phyloP scores from a whole-genome alignment of 139 green algal species.

The Tetratostichococcus sp. region DNA sequence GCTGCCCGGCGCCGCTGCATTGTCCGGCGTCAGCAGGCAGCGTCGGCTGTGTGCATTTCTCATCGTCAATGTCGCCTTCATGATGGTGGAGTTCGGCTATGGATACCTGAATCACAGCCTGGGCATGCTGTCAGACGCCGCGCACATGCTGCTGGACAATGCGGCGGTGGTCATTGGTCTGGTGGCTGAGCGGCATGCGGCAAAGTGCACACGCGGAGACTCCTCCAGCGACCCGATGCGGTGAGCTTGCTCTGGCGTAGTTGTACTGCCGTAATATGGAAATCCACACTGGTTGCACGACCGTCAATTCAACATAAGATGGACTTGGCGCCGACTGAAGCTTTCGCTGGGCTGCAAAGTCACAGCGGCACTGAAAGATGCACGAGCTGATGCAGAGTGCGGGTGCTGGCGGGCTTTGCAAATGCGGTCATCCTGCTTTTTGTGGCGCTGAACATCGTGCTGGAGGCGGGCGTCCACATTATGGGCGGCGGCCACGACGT shows the following conservation, averaged over 20 bases:
- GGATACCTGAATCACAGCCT: constrained; percentile 30
- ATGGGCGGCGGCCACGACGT: constrained; percentile 27
- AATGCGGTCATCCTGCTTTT: constrained; percentile 23
- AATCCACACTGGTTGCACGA: too few species aligned
- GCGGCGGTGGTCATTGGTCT: constrained; percentile 26
- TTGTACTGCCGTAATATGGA: too few species aligned
- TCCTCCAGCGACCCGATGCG: constrained; percentile 26
- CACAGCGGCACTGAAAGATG: too few species aligned
- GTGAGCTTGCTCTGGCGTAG: constrained; percentile 9
- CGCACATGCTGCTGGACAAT: constrained; percentile 50
- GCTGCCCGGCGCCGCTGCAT: background rate
- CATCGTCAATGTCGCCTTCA: constrained; percentile 35
- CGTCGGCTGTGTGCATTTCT: constrained; percentile 15
- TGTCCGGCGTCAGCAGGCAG: background rate
- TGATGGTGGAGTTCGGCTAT: constrained; percentile 37
- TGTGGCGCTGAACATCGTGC: constrained; percentile 32
- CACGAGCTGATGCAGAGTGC: background rate
- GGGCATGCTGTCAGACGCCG: constrained; percentile 34
- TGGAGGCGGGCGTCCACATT: constrained; percentile 10
- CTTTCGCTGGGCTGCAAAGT: too few species aligned
- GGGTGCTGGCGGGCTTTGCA: constrained; percentile 4
- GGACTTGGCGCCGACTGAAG: too few species aligned
- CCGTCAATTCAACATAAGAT: too few species aligned
- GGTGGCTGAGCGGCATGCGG: constrained; percentile 26
- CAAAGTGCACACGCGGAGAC: constrained; percentile 24